Percentiles rank a stretch among this genome's conserved stretches.
phyloP scores from a whole-genome alignment of 2,329 filamentous ascomycete species.

The Harringtonia lauricola region DNA sequence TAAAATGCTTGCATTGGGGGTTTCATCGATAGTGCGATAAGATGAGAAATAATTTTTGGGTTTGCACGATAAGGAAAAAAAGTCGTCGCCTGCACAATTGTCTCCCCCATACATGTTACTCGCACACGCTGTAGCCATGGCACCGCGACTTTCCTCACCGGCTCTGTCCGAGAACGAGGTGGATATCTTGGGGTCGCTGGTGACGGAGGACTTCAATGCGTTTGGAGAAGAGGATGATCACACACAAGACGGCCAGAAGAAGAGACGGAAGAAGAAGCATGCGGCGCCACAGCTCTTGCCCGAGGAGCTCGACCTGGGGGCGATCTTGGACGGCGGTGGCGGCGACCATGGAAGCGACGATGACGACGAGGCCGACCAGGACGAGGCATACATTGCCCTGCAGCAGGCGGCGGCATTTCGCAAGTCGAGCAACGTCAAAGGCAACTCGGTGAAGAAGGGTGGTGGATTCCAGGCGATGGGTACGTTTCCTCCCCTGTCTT shows the following conservation, averaged over 20 bases:
- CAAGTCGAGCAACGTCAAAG: slow-evolving; percentile 72
- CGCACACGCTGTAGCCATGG: slow-evolving; percentile 39
- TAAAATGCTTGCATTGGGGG: too few species aligned
- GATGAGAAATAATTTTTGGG: too few species aligned
- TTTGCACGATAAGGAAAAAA: not conserved
- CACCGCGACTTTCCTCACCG: slow-evolving; percentile 64
- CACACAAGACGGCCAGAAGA: slow-evolving; percentile 20
- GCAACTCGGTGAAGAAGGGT: slow-evolving; percentile 82
- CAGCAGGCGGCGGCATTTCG: slow-evolving; percentile 80
- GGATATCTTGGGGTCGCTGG: slow-evolving; percentile 74
- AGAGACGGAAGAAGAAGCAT: slow-evolving; percentile 1
- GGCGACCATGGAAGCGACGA: slow-evolving; percentile 27
- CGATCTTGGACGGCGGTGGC: slow-evolving; percentile 47
- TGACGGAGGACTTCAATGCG: slow-evolving; percentile 35
- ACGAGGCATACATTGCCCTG: slow-evolving; percentile 85
- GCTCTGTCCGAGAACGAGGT: slow-evolving; percentile 80
- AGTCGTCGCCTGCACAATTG: not conserved
- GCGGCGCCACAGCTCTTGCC: slow-evolving; percentile 22
- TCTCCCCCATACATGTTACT: not conserved
- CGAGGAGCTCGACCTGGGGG: slow-evolving; percentile 45
- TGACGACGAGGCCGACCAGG: slow-evolving; percentile 47
- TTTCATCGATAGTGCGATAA: not conserved
- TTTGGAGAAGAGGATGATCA: slow-evolving; percentile 32
- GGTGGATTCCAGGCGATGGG: slow-evolving; percentile 96
- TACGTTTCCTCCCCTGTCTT: too few species aligned